Evolutionary conservation across 208 protist genomes (phyloP).

Genomic region (Acanthamoeba triangularis): DNA sequence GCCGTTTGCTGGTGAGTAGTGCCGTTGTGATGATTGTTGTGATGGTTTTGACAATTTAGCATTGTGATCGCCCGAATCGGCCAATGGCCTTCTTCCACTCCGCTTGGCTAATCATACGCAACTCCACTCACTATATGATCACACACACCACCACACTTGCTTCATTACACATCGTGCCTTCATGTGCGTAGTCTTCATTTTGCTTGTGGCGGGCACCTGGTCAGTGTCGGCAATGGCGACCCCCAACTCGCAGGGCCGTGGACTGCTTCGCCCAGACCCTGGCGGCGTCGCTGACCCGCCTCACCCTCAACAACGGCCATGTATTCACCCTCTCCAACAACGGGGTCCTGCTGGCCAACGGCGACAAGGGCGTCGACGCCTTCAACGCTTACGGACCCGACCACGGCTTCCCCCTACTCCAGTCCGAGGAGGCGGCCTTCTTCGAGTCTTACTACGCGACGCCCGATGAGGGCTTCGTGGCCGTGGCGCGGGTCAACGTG

Average conservation of each 20-base stretch:
- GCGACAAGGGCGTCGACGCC: background rate
- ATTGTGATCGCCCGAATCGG: too few relatives aligned
- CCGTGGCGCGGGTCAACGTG: background rate
- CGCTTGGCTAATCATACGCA: too few relatives aligned
- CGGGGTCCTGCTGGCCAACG: background rate
- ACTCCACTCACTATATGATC: too few relatives aligned
- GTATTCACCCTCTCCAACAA: background rate
- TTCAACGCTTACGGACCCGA: background rate
- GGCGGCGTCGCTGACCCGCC: background rate
- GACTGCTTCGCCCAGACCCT: background rate
- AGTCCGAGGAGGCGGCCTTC: background rate
- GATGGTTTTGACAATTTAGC: too few relatives aligned
- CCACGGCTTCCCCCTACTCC: background rate
- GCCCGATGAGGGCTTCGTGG: background rate
- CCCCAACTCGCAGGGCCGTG: background rate
- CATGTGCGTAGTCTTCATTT: too few relatives aligned
- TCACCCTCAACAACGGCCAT: background rate
- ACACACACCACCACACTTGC: too few relatives aligned
- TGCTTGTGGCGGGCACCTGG: too few relatives aligned
- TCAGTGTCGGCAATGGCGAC: background rate
- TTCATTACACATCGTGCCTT: too few relatives aligned
- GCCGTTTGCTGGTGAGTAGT: too few relatives aligned
- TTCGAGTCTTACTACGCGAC: constrained; percentile 3
- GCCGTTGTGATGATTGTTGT: too few relatives aligned
- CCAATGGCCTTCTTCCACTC: too few relatives aligned